phyloP scores from a whole-genome alignment of 2,329 filamentous ascomycete species.

The Microdochium nivale region DNA sequence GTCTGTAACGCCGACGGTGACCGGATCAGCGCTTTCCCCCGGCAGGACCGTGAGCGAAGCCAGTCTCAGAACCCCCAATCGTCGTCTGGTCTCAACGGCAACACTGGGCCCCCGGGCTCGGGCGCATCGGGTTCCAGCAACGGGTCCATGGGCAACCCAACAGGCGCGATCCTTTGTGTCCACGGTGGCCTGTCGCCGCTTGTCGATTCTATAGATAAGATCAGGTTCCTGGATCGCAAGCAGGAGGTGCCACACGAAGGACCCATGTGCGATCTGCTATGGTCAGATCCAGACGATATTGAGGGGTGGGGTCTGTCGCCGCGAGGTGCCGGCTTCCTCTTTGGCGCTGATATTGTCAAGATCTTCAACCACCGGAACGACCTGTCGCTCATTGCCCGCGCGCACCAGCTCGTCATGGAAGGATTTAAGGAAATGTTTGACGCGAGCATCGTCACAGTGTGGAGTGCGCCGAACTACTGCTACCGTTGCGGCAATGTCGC shows the following conservation, averaged over 20 bases:
- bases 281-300: constrained; percentile 97
- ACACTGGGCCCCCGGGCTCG: constrained; percentile 69
- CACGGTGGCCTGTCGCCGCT: constrained; percentile 89
- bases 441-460: constrained; percentile 92
- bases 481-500: constrained; percentile 95
- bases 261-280: constrained; percentile 96
- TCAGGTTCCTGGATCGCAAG: constrained; percentile 87
- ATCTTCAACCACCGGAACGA: constrained; percentile 94
- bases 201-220: constrained; percentile 92
- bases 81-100: constrained; percentile 30
- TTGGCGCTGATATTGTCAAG: constrained; percentile 92
- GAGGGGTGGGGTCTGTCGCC: constrained; percentile 95
- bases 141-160: constrained; percentile 55
- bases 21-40: constrained; percentile 64
- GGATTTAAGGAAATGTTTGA: constrained; percentile 99
- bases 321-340: constrained; percentile 89
- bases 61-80: constrained; percentile 15
- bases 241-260: constrained; percentile 98
- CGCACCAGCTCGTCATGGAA: constrained; percentile 98
- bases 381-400: constrained; percentile 81
- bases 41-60: constrained; percentile 27
- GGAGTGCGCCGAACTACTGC: constrained; percentile 95
- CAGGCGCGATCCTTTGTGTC: constrained; percentile 86
- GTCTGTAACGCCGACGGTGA: constrained; percentile 79
- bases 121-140: constrained; percentile 64